phyloP scores from a whole-genome alignment of 2,329 filamentous ascomycete species.

The Aureobasidium lini region DNA sequence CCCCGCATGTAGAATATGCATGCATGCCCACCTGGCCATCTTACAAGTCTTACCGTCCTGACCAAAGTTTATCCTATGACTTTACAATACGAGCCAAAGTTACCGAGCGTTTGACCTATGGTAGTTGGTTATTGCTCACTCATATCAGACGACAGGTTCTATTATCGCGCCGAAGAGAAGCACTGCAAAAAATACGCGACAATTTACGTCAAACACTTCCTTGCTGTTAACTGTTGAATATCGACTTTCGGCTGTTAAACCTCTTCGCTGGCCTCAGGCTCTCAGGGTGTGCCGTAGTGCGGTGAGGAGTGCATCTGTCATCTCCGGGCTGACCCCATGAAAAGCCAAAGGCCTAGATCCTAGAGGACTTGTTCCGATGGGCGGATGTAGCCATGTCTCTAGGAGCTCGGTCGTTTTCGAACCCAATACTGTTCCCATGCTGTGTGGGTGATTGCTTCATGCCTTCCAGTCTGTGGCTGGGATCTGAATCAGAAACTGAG shows the following conservation, averaged over 20 bases:
- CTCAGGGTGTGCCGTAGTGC: neutral
- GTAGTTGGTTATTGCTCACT: neutral
- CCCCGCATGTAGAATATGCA: conserved; percentile 1
- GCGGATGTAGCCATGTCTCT: neutral
- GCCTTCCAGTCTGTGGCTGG: neutral
- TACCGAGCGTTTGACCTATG: neutral
- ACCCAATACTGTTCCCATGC: neutral
- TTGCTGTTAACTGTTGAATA: neutral
- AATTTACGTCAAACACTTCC: neutral
- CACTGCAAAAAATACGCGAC: neutral
- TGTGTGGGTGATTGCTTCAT: neutral
- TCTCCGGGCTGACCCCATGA: neutral
- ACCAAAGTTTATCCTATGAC: neutral
- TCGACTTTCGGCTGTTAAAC: neutral
- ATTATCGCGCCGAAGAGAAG: neutral
- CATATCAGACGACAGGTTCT: neutral
- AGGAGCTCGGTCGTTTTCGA: neutral
- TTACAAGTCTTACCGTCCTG: neutral
- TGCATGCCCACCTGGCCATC: neutral
- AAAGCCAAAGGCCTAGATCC: neutral
- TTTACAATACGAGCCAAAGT: neutral
- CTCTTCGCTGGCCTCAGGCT: neutral
- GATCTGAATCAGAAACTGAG: neutral
- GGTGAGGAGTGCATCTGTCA: neutral
- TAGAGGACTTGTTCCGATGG: neutral